Base-by-base conservation (phyloP, 169 alveolate genomes). In the Blepharisma undulans region DNA sequence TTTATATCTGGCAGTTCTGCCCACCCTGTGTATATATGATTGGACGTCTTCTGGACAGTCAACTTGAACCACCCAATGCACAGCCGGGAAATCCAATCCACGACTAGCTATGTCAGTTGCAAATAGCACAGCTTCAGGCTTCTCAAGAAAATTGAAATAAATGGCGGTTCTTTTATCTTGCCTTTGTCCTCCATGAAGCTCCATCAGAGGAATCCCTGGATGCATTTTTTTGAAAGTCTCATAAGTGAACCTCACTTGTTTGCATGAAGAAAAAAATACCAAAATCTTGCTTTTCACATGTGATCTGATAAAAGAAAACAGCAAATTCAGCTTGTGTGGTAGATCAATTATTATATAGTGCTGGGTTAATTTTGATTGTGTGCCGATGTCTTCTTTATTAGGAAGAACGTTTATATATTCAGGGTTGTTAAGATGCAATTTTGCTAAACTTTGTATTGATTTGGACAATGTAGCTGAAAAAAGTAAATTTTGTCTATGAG, bases 71-170 rank as follows among this genome's bases (percentile, higher is more conserved):
- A 99, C 99, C 98, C 99, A 98, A 91, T 98, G 99, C 16, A 99
- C 99, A 21, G 97, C 94, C 6, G 99, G 99, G 95, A 99, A 98
- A 96, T 99, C 99, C 25, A 99, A 94, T 14, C 99, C 99, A 90
- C 99, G 95, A 22, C 99, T 97, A 6, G 99, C 99, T 21, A 99
- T 94, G 94, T 99, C 99, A 4, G 99, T 98, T 61, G 99, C 96
- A 89, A 98, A 98, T 72, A 98, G 71, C 27, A 96, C 97, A 18
- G 98, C 97, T 60, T 94, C 76, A 88, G 95, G 94, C 77, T 94
- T 95, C 91, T 96, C 97, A 0, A 94, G 72, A 78, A 93, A 94
- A 32, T 92, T 90, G 87, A 87, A 96, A 80, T 93, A 94, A 48
- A 95, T 93, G n/a, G 98, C 96, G 21, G 96, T 94, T 80, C 96